Base-by-base conservation (phyloP, 2,329 filamentous ascomycete genomes). In the Aspergillus niger region DNA sequence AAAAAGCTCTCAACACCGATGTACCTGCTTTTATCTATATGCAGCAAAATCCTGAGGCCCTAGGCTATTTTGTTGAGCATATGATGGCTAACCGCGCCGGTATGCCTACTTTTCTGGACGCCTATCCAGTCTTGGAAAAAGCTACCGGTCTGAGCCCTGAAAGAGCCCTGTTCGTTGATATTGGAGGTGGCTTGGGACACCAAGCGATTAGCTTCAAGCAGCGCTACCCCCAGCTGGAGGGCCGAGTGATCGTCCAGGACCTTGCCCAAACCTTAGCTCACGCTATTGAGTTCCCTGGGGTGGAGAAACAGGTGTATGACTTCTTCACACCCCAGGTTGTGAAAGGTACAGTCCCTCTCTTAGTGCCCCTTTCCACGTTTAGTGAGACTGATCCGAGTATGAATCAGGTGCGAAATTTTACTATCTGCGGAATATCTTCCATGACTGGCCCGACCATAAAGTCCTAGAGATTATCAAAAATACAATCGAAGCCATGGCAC, bases 331-430 rank as follows among this genome's bases (percentile, higher is more conserved):
- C 30, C 10, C 30, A 32, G 10, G 30, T 32, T 32, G 30, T 32
- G 2, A 32, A 32, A 32, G 30, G 30, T 32, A 32, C 30, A 32
- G 30, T 32, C 2, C 30, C 1, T 4, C 8, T 10, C 8, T 11
- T 3, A 32, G 30, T 1, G 30, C 30, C 30, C 30, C 8, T 32
- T 32, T 11, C 8, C 8, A 3, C 3, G 1, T 32, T 11, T 10
- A 32, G 11, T 32, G 8, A 10, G 30, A 32, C 30, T 32, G 2
- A 32, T 32, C n/a, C n/a, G n/a, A n/a, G n/a, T n/a, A n/a, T n/a
- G n/a, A n/a, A n/a, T n/a, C n/a, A 57, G 59, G 49, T 8, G 62
- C 62, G 4, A 51, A 48, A 10, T 60, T 62, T 41, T 64, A 64
- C 48, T 64, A 64, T 24, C 17, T 64, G 20, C 55, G 60, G 2